phyloP scores from a whole-genome alignment of 257 asterid species.

The Fraxinus quadrangulata region DNA sequence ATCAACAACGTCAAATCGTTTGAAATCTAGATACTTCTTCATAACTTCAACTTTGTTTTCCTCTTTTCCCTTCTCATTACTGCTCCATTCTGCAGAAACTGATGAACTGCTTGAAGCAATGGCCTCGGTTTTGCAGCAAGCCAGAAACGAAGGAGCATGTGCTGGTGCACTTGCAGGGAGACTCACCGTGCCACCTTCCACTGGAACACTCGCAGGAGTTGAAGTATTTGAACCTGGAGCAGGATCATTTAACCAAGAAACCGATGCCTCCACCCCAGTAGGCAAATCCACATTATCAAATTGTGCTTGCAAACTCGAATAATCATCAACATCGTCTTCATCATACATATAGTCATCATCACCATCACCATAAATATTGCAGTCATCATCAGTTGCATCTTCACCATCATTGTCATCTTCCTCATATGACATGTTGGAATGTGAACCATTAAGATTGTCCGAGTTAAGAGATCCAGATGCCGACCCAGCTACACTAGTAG shows the following conservation, averaged over 20 bases:
- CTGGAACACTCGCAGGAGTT: background rate
- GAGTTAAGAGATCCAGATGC: constrained; percentile 36
- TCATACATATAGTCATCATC: constrained; percentile 26
- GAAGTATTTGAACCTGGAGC: constrained; percentile 27
- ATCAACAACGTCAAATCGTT: constrained; percentile 47
- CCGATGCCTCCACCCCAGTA: constrained; percentile 65
- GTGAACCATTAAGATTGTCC: constrained; percentile 34
- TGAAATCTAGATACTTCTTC: constrained; percentile 37
- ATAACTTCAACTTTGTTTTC: constrained; percentile 34
- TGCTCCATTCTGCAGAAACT: constrained; percentile 30
- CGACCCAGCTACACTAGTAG: constrained; percentile 32
- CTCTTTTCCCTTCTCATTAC: constrained; percentile 35
- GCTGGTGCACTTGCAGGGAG: constrained; percentile 21
- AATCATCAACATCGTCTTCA: constrained; percentile 32
- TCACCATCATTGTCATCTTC: constrained; percentile 41
- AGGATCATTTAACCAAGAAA: constrained; percentile 46
- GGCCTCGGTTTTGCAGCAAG: constrained; percentile 14
- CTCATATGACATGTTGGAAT: constrained; percentile 37
- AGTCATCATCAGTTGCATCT: constrained; percentile 22
- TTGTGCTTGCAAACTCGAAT: constrained; percentile 53
- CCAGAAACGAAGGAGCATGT: constrained; percentile 20
- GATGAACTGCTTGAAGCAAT: constrained; percentile 40
- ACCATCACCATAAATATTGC: constrained; percentile 35
- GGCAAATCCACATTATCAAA: constrained; percentile 66
- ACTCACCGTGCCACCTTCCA: constrained; percentile 9